Evolutionary conservation across 2,329 filamentous ascomycete species (phyloP).

Genomic region (Tolypocladium capitatum): DNA sequence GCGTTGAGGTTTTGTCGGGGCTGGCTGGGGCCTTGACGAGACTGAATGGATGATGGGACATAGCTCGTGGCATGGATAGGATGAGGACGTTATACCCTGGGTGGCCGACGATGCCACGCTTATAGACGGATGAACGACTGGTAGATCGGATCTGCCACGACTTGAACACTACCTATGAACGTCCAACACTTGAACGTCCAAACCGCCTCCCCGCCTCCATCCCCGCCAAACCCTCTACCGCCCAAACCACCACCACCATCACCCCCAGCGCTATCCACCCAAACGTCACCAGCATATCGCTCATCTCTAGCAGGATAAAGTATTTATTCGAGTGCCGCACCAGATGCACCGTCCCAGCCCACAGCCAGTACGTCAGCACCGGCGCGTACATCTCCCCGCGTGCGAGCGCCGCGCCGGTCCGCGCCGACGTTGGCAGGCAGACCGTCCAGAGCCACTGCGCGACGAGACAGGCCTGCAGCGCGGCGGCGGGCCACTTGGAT

Average conservation of each 20-base stretch:
- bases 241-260: slow-evolving; percentile 6
- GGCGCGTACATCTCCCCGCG: slow-evolving; percentile 2
- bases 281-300: slow-evolving; percentile 16
- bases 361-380: slow-evolving; percentile 4
- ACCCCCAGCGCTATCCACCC: slow-evolving; percentile 14
- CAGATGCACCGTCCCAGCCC: slow-evolving; percentile 11
- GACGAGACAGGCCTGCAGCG: slow-evolving; percentile 8
- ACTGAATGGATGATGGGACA: not conserved
- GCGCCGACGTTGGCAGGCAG: not conserved
- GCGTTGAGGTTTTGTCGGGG: not conserved
- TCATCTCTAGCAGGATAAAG: slow-evolving; percentile 24
- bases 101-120: not conserved
- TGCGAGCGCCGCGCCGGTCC: not conserved
- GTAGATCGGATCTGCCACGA: not conserved
- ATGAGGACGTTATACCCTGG: slow-evolving; percentile 1
- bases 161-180: not conserved
- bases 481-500: slow-evolving; percentile 4
- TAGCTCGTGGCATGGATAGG: too few species aligned
- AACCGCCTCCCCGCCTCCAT: not conserved
- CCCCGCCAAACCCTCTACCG: not conserved
- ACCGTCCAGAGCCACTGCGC: slow-evolving; percentile 6
- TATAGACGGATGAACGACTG: too few species aligned
- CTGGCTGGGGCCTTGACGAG: not conserved
- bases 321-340: slow-evolving; percentile 22
- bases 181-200: not conserved